Evolutionary conservation across 1,284 basidiomycete genomes (phyloP).

Genomic region (Vanrija sp.): DNA sequence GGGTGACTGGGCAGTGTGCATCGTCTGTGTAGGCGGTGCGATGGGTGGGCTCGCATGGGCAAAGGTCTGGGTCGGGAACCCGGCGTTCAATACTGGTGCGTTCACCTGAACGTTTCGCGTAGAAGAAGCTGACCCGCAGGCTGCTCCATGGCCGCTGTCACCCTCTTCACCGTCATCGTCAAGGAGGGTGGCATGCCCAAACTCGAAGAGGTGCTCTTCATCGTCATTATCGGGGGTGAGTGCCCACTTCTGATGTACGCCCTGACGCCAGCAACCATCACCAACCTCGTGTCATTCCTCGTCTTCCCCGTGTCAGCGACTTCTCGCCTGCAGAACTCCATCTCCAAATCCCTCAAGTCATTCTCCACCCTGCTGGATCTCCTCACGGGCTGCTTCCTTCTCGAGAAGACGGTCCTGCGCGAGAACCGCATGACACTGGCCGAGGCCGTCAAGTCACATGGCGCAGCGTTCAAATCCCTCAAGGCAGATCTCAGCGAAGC

Average conservation of each 20-base stretch:
- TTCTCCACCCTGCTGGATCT: slow-evolving; percentile 78
- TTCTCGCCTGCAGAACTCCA: slow-evolving; percentile 69
- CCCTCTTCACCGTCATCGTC: slow-evolving; percentile 78
- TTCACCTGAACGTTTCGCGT: not conserved
- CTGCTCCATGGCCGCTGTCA: slow-evolving; percentile 85
- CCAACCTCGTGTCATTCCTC: slow-evolving; percentile 76
- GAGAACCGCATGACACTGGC: slow-evolving; percentile 57
- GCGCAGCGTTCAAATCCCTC: slow-evolving; percentile 78
- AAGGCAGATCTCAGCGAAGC: slow-evolving; percentile 80
- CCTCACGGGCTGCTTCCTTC: slow-evolving; percentile 75
- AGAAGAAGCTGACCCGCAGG: slow-evolving; percentile 52
- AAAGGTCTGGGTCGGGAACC: slow-evolving; percentile 80
- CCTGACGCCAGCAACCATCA: slow-evolving; percentile 55
- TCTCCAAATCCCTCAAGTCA: slow-evolving; percentile 78
- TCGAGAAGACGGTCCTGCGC: slow-evolving; percentile 54
- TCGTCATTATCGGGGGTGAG: slow-evolving; percentile 66
- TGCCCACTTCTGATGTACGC: not conserved
- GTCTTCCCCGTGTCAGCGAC: slow-evolving; percentile 84
- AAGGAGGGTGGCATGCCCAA: slow-evolving; percentile 82
- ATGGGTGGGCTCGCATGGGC: slow-evolving; percentile 72
- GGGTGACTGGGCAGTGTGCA: slow-evolving; percentile 55
- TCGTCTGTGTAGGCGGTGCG: slow-evolving; percentile 75
- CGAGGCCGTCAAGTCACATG: slow-evolving; percentile 72
- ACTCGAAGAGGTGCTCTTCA: slow-evolving; percentile 67
- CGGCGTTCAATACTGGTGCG: slow-evolving; percentile 84